Conservation (phyloP, 1,284 basidiomycete genomes). For the Ganoderma multipileum region DNA sequence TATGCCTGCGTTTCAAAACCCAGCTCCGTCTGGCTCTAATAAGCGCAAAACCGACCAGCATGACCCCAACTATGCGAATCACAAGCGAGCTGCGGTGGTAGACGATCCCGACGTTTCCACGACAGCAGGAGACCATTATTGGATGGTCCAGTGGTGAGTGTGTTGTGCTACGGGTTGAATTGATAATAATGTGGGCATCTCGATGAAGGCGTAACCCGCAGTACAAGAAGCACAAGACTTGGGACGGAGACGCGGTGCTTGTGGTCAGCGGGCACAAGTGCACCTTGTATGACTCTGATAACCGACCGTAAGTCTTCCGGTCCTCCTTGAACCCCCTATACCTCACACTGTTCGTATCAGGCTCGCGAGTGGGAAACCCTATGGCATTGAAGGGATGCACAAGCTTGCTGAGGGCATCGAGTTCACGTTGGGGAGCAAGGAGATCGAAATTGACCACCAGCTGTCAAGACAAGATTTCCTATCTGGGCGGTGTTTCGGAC, state of each 20-base stretch:
- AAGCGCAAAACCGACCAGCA: constrained; percentile 41
- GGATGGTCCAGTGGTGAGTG: constrained; percentile 75
- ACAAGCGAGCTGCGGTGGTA: constrained; percentile 45
- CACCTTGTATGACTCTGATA: constrained; percentile 66
- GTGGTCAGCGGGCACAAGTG: constrained; percentile 56
- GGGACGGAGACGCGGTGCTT: constrained; percentile 86
- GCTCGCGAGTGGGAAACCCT: constrained; percentile 37
- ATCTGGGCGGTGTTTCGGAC: constrained; percentile 68
- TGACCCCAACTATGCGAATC: constrained; percentile 37
- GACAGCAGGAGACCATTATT: constrained; percentile 51
- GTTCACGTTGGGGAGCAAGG: constrained; percentile 69
- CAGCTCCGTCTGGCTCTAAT: constrained; percentile 14
- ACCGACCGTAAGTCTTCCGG: constrained; percentile 54
- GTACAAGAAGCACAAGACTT: constrained; percentile 89
- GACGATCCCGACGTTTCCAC: constrained; percentile 20
- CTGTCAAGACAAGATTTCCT: constrained; percentile 65
- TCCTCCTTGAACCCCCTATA: constrained; percentile 34
- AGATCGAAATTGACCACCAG: constrained; percentile 70
- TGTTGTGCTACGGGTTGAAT: background rate
- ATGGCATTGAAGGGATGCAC: constrained; percentile 43
- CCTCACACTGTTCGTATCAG: constrained; percentile 14
- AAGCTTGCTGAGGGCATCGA: constrained; percentile 57
- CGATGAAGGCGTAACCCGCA: constrained; percentile 75
- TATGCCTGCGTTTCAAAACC: constrained; percentile 38
- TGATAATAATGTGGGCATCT: background rate